Evolutionary conservation across 2,329 filamentous ascomycete genomes (phyloP), one percentile per base, ranked within the genome.

Genomic region (Talaromyces sp.): DNA sequence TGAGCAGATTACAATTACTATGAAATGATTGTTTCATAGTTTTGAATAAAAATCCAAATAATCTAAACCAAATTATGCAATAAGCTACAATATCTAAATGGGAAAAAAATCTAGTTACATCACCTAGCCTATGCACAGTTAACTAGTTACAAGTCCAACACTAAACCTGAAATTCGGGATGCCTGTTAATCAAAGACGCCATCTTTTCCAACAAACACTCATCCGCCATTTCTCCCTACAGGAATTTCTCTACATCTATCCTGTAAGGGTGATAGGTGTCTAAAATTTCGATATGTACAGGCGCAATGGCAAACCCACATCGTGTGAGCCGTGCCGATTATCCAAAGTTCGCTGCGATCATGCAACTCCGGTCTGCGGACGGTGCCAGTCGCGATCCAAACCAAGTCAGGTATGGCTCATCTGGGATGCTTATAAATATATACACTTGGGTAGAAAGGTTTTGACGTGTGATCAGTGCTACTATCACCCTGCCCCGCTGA

Each of bases 301-400:
- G 49, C 73, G 72, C 47, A 78, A 77, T 70, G 75, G 75, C 27
- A 69, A 73, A 33, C 67, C 73, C 14, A 73, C 74, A 58, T 77
- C 74, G 9, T 78, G 76, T 60, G 74, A 78, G 65, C 75, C 76
- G 14, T 78, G 76, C 64, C 73, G 76, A 35, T 74, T 74, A 63
- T 70, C 74, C 16, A 77, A 78, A 65, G 68, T 76, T 56, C 73
- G 72, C 52, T 77, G 75, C 66, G 74, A 76, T 54, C 75, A 78
- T 65, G 71, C 68, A 11, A 69, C 71, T 49, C 76, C 76, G 2
- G 67, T 75, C 7, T 78, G 60, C 8, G 27, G 58, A 49, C 37
- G 58, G 41, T 60, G 58, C n/a, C 39, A 60, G 16, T 43, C 58
- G 37, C 35, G 58, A 49, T 33, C 27, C 41, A 49, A 3, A 14